A percentile compares a stretch with the other conserved stretches of the same genome.
These are phyloP conservation scores for Podospora didyma DNA, from an alignment of 495 filamentous ascomycete species.

Conservation along the genomic window DNA sequence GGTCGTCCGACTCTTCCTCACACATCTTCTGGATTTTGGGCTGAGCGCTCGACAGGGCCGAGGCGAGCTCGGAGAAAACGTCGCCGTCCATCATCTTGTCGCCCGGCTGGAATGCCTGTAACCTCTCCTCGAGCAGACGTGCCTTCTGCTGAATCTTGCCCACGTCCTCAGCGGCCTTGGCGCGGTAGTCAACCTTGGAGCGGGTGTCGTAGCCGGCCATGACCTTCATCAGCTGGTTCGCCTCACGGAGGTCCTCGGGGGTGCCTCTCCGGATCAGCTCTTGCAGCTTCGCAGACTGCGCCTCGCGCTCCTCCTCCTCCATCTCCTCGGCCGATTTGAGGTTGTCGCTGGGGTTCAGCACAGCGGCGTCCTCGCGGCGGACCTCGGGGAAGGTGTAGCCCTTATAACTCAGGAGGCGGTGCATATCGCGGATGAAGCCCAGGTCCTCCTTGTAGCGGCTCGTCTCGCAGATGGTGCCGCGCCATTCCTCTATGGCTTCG, in stretches of 20 bases:
- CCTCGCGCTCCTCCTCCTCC: slow-evolving; percentile 93
- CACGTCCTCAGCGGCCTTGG: slow-evolving; percentile 95
- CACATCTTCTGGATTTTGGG: slow-evolving; percentile 99
- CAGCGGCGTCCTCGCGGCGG: slow-evolving; percentile 87
- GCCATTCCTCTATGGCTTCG: slow-evolving; percentile 98
- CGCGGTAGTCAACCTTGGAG: slow-evolving; percentile 94
- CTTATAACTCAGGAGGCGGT: slow-evolving; percentile 90
- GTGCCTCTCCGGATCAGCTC: slow-evolving; percentile 90
- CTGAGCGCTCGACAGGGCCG: slow-evolving; percentile 85
- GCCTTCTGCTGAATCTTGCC: slow-evolving; percentile 91
- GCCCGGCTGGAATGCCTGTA: slow-evolving; percentile 76
- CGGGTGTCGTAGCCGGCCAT: slow-evolving; percentile 96
- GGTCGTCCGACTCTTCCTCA: slow-evolving; percentile 95
- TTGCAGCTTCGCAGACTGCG: slow-evolving; percentile 94
- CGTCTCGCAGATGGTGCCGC: slow-evolving; percentile 95
- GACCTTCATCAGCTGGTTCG: slow-evolving; percentile 95
- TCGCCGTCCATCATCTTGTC: slow-evolving; percentile 85
- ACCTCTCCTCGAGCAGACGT: slow-evolving; percentile 83
- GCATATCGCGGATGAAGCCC: slow-evolving; percentile 97
- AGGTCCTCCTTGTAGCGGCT: slow-evolving; percentile 95
- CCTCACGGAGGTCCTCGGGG: slow-evolving; percentile 90
- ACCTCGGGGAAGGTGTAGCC: slow-evolving; percentile 94
- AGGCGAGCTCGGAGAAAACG: slow-evolving; percentile 94
- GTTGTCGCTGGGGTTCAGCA: slow-evolving; percentile 95
- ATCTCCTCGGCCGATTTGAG: slow-evolving; percentile 97